Base-by-base conservation (phyloP, 2,329 filamentous ascomycete genomes). In the Trichoderma sp. region DNA sequence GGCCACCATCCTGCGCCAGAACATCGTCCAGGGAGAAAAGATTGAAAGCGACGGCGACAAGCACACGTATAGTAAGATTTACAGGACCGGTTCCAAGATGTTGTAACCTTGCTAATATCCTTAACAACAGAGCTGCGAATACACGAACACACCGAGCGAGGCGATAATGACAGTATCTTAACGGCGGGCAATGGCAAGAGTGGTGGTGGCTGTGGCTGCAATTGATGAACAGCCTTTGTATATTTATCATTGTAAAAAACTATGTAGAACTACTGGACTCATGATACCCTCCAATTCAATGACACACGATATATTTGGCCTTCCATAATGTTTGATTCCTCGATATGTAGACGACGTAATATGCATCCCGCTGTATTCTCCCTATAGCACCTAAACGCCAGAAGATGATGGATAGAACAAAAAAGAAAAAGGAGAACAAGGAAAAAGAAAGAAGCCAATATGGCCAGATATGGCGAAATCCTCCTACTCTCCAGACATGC, bases 161-260 rank as follows among this genome's bases (percentile, higher is more conserved):
- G 96, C 69, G 93, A 98, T 82, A 99, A 99, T 79, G 94, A 98
- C 76, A 93, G 91, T 39, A 89, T 98, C 77, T 97, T 95, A 82
- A 85, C 89, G 66, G 86, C 87, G 3, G 85, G 83, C 73, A 80
- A 73, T 2, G 79, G 78, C 51, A 72, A 78, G 8, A 78, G 80
- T 24, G 80, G 81, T 24, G 63, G 66, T 39, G 67, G 72, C 3
- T 81, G 82, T 32, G 77, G 79, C 69, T 78, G 79, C 69, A 77
- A 75, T 71, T 80, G 71, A 77, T 70, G 64, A 47, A 62, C 69
- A 57, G 72, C 34, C 34, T 36, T 11, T 51, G 69, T 71, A 34
- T 71, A 30, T 57, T 3, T 36, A 62, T 57, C 56, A 66, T 58
- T 66, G 72, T 71, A 68, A 68, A 61, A 61, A 61, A 53, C n/a